A percentile compares a stretch with the other conserved stretches of the same genome.
These are phyloP conservation scores for Psilocybe mexicana DNA, from an alignment of 1,284 basidiomycete species.

Conservation along the genomic window DNA sequence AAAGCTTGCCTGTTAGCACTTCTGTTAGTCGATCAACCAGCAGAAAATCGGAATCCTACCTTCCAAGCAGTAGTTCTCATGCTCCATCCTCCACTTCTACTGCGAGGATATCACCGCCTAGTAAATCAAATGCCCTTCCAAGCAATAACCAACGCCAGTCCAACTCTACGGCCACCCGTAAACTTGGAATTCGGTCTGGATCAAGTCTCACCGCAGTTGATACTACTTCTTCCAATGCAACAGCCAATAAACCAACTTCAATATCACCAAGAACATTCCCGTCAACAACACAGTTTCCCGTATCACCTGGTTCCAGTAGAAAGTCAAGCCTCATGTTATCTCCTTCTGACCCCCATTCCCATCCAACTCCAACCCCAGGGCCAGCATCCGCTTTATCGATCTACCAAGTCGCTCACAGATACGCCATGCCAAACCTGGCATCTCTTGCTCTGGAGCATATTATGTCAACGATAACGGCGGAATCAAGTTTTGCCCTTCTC, in stretches of 20 bases:
- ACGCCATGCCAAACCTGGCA: slow-evolving; percentile 67
- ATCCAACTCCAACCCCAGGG: slow-evolving; percentile 63
- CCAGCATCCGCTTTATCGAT: slow-evolving; percentile 76
- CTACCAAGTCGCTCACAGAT: slow-evolving; percentile 82
- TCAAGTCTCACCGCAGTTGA: slow-evolving; percentile 21
- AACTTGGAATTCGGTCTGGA: slow-evolving; percentile 14
- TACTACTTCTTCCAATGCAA: slow-evolving; percentile 15
- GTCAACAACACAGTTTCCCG: slow-evolving; percentile 42
- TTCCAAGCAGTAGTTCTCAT: slow-evolving; percentile 12
- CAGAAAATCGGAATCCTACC: slow-evolving; percentile 31
- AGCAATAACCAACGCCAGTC: slow-evolving; percentile 24
- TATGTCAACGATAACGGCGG: slow-evolving; percentile 70
- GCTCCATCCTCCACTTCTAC: slow-evolving; percentile 14
- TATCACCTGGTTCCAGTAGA: slow-evolving; percentile 43
- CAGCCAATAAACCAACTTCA: slow-evolving; percentile 42
- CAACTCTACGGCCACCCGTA: slow-evolving; percentile 20
- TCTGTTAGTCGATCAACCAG: slow-evolving; percentile 31
- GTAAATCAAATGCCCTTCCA: slow-evolving; percentile 23
- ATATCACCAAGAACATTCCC: slow-evolving; percentile 37
- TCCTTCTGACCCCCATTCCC: slow-evolving; percentile 69
- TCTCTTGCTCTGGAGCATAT: slow-evolving; percentile 74
- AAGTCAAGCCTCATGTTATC: slow-evolving; percentile 32
- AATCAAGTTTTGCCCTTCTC: slow-evolving; percentile 70
- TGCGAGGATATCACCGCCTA: slow-evolving; percentile 19
- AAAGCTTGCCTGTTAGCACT: slow-evolving; percentile 38